Evolutionary conservation across 768 basidiomycete genomes (phyloP).

Genomic region (Lepiota venenata): DNA sequence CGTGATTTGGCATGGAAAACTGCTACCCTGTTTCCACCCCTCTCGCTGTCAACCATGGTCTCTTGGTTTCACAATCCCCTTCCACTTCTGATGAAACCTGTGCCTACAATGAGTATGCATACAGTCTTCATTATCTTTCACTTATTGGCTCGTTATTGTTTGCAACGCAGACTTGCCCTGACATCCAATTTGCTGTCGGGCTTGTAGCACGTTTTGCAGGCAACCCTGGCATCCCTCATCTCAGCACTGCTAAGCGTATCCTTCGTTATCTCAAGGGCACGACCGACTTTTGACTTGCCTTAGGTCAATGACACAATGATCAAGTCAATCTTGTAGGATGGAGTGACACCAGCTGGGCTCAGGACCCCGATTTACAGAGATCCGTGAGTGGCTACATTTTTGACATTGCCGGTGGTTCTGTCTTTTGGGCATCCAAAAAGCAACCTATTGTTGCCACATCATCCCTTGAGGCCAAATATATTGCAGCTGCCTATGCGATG

Average conservation of each 20-base stretch:
- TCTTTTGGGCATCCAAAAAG: constrained; percentile 30
- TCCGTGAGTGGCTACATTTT: constrained; percentile 31
- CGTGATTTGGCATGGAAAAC: constrained; percentile 17
- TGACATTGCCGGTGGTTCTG: constrained; percentile 22
- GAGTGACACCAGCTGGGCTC: constrained; percentile 14
- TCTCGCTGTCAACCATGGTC: not conserved
- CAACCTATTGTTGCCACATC: constrained; percentile 31
- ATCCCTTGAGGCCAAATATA: constrained; percentile 32
- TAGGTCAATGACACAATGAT: not conserved
- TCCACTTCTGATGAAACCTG: not conserved
- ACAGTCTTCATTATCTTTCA: constrained; percentile 1
- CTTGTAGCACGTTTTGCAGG: constrained; percentile 13
- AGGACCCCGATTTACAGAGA: constrained; percentile 15
- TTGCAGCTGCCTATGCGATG: constrained; percentile 25
- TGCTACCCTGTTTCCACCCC: constrained; percentile 20
- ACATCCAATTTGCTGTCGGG: constrained; percentile 1
- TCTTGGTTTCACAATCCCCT: constrained; percentile 1
- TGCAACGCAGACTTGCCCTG: constrained; percentile 4
- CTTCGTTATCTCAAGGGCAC: constrained; percentile 19
- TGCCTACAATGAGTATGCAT: not conserved
- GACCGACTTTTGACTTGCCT: not conserved
- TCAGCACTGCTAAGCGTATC: constrained; percentile 10
- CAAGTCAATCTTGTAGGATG: constrained; percentile 5
- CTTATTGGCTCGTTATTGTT: constrained; percentile 3
- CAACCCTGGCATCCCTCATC: constrained; percentile 13